A percentile compares a stretch with the other conserved stretches of the same genome.
phyloP scores from a whole-genome alignment of 75 land plant species.

The Sequoia sempervirens region DNA sequence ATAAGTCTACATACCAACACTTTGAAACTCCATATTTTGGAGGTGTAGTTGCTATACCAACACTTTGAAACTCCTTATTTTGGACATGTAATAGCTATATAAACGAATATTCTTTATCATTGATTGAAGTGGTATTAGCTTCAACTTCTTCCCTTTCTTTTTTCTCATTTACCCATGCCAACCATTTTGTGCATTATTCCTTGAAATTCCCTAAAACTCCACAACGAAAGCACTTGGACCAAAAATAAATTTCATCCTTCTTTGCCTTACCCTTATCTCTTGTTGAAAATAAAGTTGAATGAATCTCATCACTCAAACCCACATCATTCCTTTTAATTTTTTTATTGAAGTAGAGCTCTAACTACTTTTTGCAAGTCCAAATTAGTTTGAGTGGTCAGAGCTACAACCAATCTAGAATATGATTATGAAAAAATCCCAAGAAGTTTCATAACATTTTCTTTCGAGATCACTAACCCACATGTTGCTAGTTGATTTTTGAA shows the following conservation, averaged over 20 bases:
- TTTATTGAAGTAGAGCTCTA: not conserved
- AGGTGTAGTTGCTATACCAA: not conserved
- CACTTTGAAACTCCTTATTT: no score
- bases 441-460: not conserved
- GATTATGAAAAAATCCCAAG: not conserved
- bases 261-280: not conserved
- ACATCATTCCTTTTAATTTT: not conserved
- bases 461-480: not conserved
- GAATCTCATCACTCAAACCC: not conserved
- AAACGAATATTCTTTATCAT: no score
- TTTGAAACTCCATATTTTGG: not conserved
- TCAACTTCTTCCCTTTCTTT: no score
- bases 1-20: not conserved
- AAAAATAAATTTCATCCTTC: not conserved
- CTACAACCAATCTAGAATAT: not conserved
- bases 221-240: not conserved
- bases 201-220: not conserved
- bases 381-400: not conserved
- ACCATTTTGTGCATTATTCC: no score
- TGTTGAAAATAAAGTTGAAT: not conserved
- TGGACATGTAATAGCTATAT: no score
- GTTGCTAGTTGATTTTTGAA: not conserved
- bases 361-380: not conserved
- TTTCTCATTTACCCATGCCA: no score
- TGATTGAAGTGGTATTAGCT: no score